Evolutionary conservation across 78 protist genomes (phyloP), one percentile per base, ranked within the genome.

Genomic region (Planoprotostelium fungivorum): DNA sequence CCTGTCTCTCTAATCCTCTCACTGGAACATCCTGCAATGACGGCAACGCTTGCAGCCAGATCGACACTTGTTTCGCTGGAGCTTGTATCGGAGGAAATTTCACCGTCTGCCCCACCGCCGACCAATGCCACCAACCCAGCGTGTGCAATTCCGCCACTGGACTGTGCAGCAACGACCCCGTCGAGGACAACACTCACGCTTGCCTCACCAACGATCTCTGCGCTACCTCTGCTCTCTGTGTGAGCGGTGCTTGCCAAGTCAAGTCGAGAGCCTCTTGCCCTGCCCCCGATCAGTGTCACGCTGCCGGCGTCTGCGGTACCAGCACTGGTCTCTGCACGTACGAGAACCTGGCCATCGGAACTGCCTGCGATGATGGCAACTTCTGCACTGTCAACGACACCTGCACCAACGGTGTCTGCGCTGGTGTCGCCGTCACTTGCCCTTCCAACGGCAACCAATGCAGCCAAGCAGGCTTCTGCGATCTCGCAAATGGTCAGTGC

Each of bases 41-140:
- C 87, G 87, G 87, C 87, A 85, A 85, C 87, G 87, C 87, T 23
- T 85, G 87, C 87, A 51, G 31, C 16, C 73, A 51, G 73, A 51
- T 16, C 16, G 73, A 51, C 16, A 51, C 73, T 51, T 51, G 73
- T 51, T 16, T 51, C 31, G 73, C 73, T 51, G 73, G 73, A 51
- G 73, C 16, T 16, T 51, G 73, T 16, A 51, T 51, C 73, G 73
- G 73, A 5, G 73, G 73, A 51, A 51, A 51, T 51, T 51, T 16
- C 31, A 51, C 73, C 5, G 73, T 51, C 73, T 51, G 73, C 73
- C 73, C 73, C 73, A 51, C 73, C 5, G 73, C 73, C 31, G 73
- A 51, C 73, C 73, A 51, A 51, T 51, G 73, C 73, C 73, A 51
- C 73, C 73, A 51, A 51, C 5, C 73, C 5, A 51, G 73, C 73